phyloP scores from a whole-genome alignment of 2,329 filamentous ascomycete species.

The Chaetomium sp. region DNA sequence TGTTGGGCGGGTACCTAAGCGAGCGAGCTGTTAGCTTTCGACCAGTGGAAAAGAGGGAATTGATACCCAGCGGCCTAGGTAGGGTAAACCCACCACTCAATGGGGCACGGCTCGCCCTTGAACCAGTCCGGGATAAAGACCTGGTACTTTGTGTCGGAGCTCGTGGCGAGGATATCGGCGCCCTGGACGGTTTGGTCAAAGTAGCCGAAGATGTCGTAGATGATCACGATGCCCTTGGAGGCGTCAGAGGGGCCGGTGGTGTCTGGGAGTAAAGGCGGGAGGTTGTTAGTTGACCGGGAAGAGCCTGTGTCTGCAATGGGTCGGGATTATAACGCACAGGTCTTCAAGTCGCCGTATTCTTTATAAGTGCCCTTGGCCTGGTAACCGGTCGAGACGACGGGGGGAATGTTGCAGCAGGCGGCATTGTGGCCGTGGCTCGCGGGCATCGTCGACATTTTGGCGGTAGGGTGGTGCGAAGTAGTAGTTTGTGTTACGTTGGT shows the following conservation, averaged over 20 bases:
- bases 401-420: constrained; percentile 38
- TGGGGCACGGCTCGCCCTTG: constrained; percentile 59
- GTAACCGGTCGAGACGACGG: constrained; percentile 40
- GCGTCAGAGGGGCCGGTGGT: constrained; percentile 41
- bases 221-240: constrained; percentile 53
- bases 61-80: background rate
- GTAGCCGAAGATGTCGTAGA: constrained; percentile 66
- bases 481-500: background rate
- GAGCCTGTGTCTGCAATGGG: background rate
- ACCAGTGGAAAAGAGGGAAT: background rate
- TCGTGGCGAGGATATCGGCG: constrained; percentile 56
- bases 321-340: constrained; percentile 32
- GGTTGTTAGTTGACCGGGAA: background rate
- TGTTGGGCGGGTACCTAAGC: constrained; percentile 55
- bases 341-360: constrained; percentile 38
- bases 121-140: constrained; percentile 94
- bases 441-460: constrained; percentile 31
- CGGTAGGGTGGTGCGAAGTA: constrained; percentile 4
- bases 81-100: constrained; percentile 38
- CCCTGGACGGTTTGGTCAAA: constrained; percentile 65
- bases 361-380: constrained; percentile 40
- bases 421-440: constrained; percentile 33
- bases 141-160: constrained; percentile 60
- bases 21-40: too few species aligned
- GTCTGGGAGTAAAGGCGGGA: constrained; percentile 29